These are phyloP conservation scores for Epipyxis sp. DNA, from an alignment of 108 stramenopile species.

Conservation along the genomic window DNA sequence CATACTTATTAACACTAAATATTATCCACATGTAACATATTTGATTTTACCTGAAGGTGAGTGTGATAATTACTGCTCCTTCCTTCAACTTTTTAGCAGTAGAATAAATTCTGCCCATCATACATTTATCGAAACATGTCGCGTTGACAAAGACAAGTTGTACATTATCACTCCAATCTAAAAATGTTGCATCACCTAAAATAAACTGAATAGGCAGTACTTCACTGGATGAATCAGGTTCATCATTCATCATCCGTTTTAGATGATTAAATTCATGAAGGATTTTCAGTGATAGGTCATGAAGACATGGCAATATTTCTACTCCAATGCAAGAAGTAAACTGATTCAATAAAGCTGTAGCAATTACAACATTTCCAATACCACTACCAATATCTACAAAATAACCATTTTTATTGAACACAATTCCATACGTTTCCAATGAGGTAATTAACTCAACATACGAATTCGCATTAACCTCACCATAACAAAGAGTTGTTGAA, in stretches of 20 bases:
- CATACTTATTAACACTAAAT: no score
- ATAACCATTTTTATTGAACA: neutral
- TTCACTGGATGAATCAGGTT: no score
- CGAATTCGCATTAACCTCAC: neutral
- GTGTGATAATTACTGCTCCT: no score
- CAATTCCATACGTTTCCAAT: neutral
- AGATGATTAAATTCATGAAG: no score
- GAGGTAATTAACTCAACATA: neutral
- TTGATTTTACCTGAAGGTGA: no score
- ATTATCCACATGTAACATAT: no score
- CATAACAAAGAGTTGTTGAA: no score
- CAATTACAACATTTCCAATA: slow-evolving; percentile 1
- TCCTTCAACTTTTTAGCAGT: no score
- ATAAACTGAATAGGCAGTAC: no score
- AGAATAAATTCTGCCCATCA: neutral
- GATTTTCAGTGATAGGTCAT: neutral
- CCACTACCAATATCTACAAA: neutral
- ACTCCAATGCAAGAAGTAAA: neutral
- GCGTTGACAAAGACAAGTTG: neutral
- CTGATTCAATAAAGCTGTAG: neutral
- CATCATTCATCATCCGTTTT: no score
- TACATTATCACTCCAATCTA: neutral
- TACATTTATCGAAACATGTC: neutral
- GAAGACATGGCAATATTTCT: neutral
- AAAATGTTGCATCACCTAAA: neutral